Base-by-base conservation (phyloP, 805 yeast genomes). In the Metschnikowia shivogae region DNA sequence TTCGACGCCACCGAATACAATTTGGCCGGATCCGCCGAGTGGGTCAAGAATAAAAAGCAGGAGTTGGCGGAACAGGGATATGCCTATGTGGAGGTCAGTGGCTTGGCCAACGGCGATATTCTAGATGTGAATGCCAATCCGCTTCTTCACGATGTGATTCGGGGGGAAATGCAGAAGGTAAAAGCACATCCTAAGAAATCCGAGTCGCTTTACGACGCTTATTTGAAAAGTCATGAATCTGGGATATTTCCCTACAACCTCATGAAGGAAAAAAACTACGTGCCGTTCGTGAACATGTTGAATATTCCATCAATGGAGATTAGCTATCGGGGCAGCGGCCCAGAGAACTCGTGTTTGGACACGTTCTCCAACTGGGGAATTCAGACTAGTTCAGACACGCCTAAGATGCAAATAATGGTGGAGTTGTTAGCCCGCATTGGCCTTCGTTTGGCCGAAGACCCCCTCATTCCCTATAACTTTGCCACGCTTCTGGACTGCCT, bases 1-100 rank as follows among this genome's bases (percentile, higher is more conserved):
- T 89, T 86, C 69, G 95, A 90, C 56, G 97, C 86, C 1, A 69
- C 85, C 0, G 81, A 82, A 49, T 89, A 84, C 57, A 89, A 89
- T 59, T 67, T 74, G 53, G 96, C 93, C 0, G 98, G 98, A 0
- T 74, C 87, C n/a, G 74, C 89, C 0, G 92, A 85, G 56, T 81
- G 90, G 76, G 72, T 83, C 6, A 86, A 84, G 53, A 67, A 72
- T 31, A 74, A 76, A 45, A 61, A 67, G n/a, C 74, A 76, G 20
- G 74, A 72, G 33, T 65, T 89, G 24, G 67, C 72, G 43, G 73
- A 77, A 38, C 83, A 84, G 51, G 84, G 85, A 0, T 81, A 78
- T 55, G 73, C 87, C 0, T 84, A 86, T 53, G 74, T 90, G 46
- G 96, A 90, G 57, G 68, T 90, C 29, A 78, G 82, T 47, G 89